Evolutionary conservation across 257 asterid species (phyloP), one percentile per base, ranked within the genome.

Genomic region (Jacaranda copaia): DNA sequence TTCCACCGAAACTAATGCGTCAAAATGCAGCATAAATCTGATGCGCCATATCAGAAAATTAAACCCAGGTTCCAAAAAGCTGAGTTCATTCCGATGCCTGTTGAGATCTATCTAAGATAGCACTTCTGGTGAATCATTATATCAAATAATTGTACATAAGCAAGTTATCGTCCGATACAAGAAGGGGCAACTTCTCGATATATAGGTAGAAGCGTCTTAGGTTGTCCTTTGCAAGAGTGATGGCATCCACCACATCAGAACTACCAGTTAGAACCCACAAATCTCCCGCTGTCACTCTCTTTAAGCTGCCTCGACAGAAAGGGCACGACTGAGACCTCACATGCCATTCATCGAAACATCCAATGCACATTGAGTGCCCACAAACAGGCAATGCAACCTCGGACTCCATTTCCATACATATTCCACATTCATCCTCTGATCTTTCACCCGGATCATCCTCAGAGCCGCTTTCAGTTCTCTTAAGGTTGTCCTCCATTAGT

Each of bases 371-470:
- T 10, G 91, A 81, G 84, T 89, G 95, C 45, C 91, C 89, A 79
- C 93, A 89, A 35, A 81, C 70, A 32, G 97, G 97, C 84, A 91
- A 73, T 9, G 83, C 93, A 57, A 85, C 85, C 32, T 84, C 84
- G 36, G 83, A 49, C 61, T 85, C 85, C 73, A 52, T 78, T 58
- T 91, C 90, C 93, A 91, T 86, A 77, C 97, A 91, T 83, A 89
- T 89, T 6, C 95, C 95, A 64, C 95, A 91, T 71, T 91, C 95
- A 15, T 91, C 95, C 32, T 84, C 89, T 51, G 32, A 25, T 25
- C 72, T 62, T 42, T 80, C 87, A 13, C 32, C 32, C 2, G 32
- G 32, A 25, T 25, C 32, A 25, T 25, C 32, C 32, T 25, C 32
- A 25, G 2, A 25, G 32, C 2, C 32, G 32, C 35, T 8, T 68